phyloP scores from a whole-genome alignment of 164 flowering plant genomes.

The Kalanchoe fedtschenkoi region DNA sequence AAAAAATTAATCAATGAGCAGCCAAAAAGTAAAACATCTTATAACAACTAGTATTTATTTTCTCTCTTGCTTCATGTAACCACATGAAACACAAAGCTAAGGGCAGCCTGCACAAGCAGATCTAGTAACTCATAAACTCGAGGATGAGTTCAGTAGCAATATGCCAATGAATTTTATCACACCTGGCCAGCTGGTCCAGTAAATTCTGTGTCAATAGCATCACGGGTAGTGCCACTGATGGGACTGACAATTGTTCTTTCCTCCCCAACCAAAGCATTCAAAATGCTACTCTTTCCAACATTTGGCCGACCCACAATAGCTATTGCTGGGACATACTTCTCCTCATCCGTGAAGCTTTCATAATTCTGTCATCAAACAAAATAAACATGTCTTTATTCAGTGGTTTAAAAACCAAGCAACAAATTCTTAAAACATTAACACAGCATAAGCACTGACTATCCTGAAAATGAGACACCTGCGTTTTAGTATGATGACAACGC shows the following conservation, averaged over 20 bases:
- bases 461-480: background rate
- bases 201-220: slow-evolving; percentile 95
- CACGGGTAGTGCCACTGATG: slow-evolving; percentile 96
- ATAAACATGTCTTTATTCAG: background rate
- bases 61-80: background rate
- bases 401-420: background rate
- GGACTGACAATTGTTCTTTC: slow-evolving; percentile 97
- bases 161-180: background rate
- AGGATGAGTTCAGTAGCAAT: background rate
- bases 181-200: slow-evolving; percentile 86
- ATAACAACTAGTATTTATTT: background rate
- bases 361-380: slow-evolving; percentile 25
- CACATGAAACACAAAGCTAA: background rate
- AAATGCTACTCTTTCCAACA: slow-evolving; percentile 98
- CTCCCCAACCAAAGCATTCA: slow-evolving; percentile 92
- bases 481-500: background rate
- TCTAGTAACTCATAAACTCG: background rate
- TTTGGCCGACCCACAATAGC: slow-evolving; percentile 96
- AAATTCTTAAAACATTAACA: no score
- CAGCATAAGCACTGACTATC: background rate
- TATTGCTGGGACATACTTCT: slow-evolving; percentile 66
- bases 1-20: no score
- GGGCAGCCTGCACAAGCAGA: background rate
- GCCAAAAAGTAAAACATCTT: background rate
- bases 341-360: slow-evolving; percentile 34